Percentiles rank a stretch among this genome's conserved stretches.
Evolutionary conservation across 2,329 filamentous ascomycete genomes (phyloP).

Genomic region (Fonsecaea monophora): DNA sequence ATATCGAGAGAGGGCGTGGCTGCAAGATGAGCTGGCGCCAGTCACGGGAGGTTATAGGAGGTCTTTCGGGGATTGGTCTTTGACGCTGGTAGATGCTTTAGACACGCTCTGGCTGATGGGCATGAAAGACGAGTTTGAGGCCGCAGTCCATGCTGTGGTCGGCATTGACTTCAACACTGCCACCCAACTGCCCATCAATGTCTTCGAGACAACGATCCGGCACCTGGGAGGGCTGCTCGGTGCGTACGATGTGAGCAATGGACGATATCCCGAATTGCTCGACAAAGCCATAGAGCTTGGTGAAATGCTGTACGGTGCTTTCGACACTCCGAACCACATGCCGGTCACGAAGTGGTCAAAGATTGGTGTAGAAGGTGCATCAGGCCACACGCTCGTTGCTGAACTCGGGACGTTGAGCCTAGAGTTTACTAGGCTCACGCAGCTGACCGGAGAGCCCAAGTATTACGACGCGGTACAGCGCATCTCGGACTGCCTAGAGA

Average conservation of each 20-base stretch:
- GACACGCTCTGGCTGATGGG: slow-evolving; percentile 77
- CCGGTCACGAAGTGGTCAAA: slow-evolving; percentile 64
- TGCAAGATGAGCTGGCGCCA: slow-evolving; percentile 67
- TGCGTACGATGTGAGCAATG: slow-evolving; percentile 55
- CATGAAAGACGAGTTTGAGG: slow-evolving; percentile 67
- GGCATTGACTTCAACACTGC: slow-evolving; percentile 68
- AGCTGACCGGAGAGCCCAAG: slow-evolving; percentile 65
- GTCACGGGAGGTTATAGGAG: slow-evolving; percentile 60
- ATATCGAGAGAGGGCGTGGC: slow-evolving; percentile 69
- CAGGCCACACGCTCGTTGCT: slow-evolving; percentile 45
- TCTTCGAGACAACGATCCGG: slow-evolving; percentile 52
- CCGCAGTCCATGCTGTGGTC: slow-evolving; percentile 65
- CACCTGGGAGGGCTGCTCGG: slow-evolving; percentile 49
- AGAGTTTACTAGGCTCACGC: slow-evolving; percentile 69
- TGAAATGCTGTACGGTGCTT: slow-evolving; percentile 53
- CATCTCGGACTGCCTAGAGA: slow-evolving; percentile 63
- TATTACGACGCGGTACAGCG: slow-evolving; percentile 68
- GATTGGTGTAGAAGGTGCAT: slow-evolving; percentile 43
- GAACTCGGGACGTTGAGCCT: slow-evolving; percentile 66
- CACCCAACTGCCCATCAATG: slow-evolving; percentile 43
- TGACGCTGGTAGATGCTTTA: slow-evolving; percentile 68
- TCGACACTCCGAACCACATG: slow-evolving; percentile 65
- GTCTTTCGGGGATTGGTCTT: slow-evolving; percentile 70
- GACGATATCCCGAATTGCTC: slow-evolving; percentile 52
- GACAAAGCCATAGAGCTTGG: slow-evolving; percentile 51